These are phyloP conservation scores for Termitomyces sp. DNA, from an alignment of 768 basidiomycete genomes.

Conservation along the genomic window DNA sequence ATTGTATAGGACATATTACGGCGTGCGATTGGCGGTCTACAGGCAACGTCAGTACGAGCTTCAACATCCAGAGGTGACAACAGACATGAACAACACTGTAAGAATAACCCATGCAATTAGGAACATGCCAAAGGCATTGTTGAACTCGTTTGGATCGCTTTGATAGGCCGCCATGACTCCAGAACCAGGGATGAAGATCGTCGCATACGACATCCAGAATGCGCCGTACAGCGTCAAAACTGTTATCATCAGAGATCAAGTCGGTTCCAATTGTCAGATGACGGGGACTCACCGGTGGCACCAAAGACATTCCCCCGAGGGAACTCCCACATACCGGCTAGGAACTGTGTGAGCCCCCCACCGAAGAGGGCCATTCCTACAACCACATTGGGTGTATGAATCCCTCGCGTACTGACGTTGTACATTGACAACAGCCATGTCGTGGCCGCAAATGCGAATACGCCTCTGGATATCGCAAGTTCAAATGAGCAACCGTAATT, in stretches of 20 bases:
- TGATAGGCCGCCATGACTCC: slow-evolving; percentile 51
- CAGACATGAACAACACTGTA: slow-evolving; percentile 59
- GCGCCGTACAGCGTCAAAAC: slow-evolving; percentile 71
- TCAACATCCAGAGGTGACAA: background rate
- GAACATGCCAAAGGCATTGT: slow-evolving; percentile 61
- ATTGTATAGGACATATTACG: slow-evolving; percentile 20
- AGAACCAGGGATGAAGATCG: slow-evolving; percentile 59
- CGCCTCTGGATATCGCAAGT: slow-evolving; percentile 17
- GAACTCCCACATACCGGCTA: slow-evolving; percentile 81
- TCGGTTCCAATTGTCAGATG: background rate
- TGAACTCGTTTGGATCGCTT: slow-evolving; percentile 27
- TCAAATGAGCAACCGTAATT: background rate
- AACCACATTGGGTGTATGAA: slow-evolving; percentile 52
- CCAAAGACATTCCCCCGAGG: slow-evolving; percentile 58
- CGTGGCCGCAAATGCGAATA: slow-evolving; percentile 39
- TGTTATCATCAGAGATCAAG: slow-evolving; percentile 16
- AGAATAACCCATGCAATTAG: slow-evolving; percentile 63
- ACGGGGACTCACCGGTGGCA: slow-evolving; percentile 43
- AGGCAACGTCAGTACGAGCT: background rate
- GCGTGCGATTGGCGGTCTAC: slow-evolving; percentile 20
- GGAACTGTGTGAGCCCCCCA: slow-evolving; percentile 74
- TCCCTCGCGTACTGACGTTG: slow-evolving; percentile 47
- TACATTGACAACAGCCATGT: slow-evolving; percentile 67
- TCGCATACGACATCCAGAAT: slow-evolving; percentile 78
- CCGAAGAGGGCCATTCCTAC: slow-evolving; percentile 72